These are phyloP conservation scores for Coemansia sp. DNA, from an alignment of 192 early-diverging fungal genomes.

Conservation along the genomic window DNA sequence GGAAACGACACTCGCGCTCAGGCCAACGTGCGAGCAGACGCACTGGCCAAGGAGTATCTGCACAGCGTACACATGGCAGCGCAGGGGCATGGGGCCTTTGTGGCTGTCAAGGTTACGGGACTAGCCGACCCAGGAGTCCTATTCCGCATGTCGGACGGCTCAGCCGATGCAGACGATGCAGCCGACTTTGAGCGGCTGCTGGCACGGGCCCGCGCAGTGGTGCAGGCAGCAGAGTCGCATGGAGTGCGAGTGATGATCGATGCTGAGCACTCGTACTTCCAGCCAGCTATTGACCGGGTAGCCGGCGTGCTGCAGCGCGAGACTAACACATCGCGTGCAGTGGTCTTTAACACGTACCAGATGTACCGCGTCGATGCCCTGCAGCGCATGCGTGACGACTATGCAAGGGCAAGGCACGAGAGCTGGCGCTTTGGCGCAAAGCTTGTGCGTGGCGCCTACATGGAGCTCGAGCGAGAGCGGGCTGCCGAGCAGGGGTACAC, in stretches of 20 bases:
- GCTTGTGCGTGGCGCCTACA: conserved; percentile 85
- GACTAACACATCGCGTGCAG: conserved; percentile 69
- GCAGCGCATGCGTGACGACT: conserved; percentile 64
- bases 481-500: conserved; percentile 66
- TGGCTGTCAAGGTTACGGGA: conserved; percentile 87
- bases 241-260: conserved; percentile 84
- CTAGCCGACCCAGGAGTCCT: conserved; percentile 74
- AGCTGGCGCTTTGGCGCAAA: conserved; percentile 82
- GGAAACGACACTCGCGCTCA: conserved; percentile 45
- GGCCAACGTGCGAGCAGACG: conserved; percentile 65
- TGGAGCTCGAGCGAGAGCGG: conserved; percentile 70
- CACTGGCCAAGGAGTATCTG: conserved; percentile 65
- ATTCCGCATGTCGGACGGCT: conserved; percentile 65
- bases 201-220: conserved; percentile 66
- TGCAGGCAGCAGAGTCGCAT: conserved; percentile 58
- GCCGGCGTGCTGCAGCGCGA: conserved; percentile 65
- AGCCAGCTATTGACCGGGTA: conserved; percentile 86
- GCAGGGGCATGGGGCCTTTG: conserved; percentile 67
- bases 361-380: conserved; percentile 81
- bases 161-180: conserved; percentile 62
- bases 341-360: conserved; percentile 95
- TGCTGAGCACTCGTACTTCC: conserved; percentile 93
- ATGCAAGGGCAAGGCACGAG: conserved; percentile 62
- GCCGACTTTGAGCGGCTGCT: conserved; percentile 69
- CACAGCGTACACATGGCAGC: conserved; percentile 71